These are phyloP conservation scores for Tricholoma sp. DNA, from an alignment of 768 basidiomycete species.

Conservation along the genomic window DNA sequence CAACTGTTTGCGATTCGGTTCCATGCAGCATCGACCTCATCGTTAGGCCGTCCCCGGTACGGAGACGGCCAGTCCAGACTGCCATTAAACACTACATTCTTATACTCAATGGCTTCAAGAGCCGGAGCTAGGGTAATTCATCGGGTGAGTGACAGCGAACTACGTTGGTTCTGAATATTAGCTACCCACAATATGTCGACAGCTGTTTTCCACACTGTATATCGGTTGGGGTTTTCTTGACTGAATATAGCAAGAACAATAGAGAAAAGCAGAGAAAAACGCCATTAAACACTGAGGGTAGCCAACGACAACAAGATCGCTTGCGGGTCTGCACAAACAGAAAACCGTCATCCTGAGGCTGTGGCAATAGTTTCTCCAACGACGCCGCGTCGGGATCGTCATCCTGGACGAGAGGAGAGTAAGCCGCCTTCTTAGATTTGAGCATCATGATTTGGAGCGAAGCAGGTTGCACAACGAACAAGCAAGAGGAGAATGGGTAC, in stretches of 20 bases:
- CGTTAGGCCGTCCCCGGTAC: too few relatives aligned
- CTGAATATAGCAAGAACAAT: neutral
- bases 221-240: too few relatives aligned
- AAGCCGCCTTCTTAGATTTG: neutral
- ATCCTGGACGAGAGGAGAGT: neutral
- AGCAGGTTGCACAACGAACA: neutral
- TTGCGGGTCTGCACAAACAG: neutral
- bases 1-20: neutral
- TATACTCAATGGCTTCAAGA: too few relatives aligned
- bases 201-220: too few relatives aligned
- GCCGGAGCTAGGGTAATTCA: neutral
- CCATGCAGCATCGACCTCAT: neutral
- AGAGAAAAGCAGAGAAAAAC: neutral
- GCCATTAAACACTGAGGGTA: too few relatives aligned
- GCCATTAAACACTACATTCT: too few relatives aligned
- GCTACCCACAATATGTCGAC: neutral
- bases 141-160: neutral
- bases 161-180: neutral
- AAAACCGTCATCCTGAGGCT: neutral
- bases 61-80: too few relatives aligned
- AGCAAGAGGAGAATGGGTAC: too few relatives aligned
- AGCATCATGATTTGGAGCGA: neutral
- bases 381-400: neutral
- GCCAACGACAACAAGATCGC: neutral
- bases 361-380: neutral